Base-by-base conservation (phyloP, 495 filamentous ascomycete species). In the Talaromyces wortmannii region DNA sequence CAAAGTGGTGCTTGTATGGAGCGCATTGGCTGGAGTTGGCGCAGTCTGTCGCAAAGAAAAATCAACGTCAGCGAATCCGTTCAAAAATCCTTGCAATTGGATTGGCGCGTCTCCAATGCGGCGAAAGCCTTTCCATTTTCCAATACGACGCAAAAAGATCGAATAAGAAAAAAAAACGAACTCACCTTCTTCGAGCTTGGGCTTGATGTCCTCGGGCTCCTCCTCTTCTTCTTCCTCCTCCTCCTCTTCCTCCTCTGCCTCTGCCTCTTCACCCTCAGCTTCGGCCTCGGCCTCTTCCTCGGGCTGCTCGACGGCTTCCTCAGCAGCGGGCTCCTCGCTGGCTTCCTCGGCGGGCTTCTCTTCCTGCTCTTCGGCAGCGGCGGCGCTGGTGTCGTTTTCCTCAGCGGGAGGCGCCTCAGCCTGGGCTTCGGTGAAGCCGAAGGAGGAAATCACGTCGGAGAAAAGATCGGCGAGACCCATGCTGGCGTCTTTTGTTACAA, bases 1-100 rank as follows among this genome's bases (percentile, higher is more conserved):
- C 92, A 73, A 84, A 97, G 81, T 98, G 94, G 82, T 97, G 92
- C 83, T 97, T 98, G 61, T 81, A 80, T 31, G 88, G 86, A 46
- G 84, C 77, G 76, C 94, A 98, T 73, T 88, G 75, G 66, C 88
- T 82, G 55, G 91, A 89, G 66, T 89, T 79, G 69, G 81, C 81
- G 79, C 95, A 98, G 61, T 95, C 95, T 98, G 72, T 58, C 63
- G 31, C 40, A 7, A n/a, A 30, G 10, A 18, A 45, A 11, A 48
- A 52, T 17, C 16, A 45, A 15, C 55, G n/a, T 15, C 8, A 18
- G 5, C n/a, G 32, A 7, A 7, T 2, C 32, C 42, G 43, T 44
- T 50, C 45, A 8, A 40, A 40, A 13, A 40, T 16, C 45, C 18
- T 8, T 17, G 45, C 45, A 17, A 48, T 48, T 48, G 45, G 45